These are phyloP conservation scores for Neckera pumila DNA, from an alignment of 225 moss, liverwort and hornwort genomes.

Conservation along the genomic window DNA sequence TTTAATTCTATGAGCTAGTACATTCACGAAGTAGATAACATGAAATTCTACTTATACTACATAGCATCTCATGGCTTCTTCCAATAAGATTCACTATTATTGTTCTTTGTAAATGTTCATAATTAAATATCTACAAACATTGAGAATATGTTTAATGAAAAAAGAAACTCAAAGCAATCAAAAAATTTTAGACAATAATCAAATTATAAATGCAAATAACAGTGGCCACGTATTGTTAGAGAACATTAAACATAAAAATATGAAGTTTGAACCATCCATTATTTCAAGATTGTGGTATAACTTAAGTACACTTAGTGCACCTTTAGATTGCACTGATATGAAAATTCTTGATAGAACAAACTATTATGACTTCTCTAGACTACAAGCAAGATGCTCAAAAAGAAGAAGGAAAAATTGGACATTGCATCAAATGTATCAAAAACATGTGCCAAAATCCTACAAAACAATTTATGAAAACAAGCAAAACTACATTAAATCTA, in stretches of 20 bases:
- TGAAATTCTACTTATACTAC: background rate
- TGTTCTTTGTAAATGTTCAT: background rate
- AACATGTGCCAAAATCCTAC: background rate
- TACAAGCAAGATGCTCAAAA: background rate
- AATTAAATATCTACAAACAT: background rate
- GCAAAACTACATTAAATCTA: background rate
- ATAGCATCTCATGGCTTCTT: background rate
- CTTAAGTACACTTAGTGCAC: background rate
- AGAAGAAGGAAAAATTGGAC: background rate
- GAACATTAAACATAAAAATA: background rate
- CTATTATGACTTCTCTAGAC: background rate
- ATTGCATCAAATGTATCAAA: background rate
- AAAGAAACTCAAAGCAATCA: background rate
- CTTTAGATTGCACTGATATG: background rate
- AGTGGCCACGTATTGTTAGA: background rate
- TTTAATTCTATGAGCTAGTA: too few relatives aligned
- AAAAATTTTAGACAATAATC: background rate
- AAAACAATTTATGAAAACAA: background rate
- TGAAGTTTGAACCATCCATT: background rate
- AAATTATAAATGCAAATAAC: background rate
- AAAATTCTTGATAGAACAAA: background rate
- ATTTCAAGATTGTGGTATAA: background rate
- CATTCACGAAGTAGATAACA: background rate
- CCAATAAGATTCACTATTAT: background rate
- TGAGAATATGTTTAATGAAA: background rate